These are phyloP conservation scores for Phytophthora syringae DNA, from an alignment of 352 stramenopile species.

Conservation along the genomic window DNA sequence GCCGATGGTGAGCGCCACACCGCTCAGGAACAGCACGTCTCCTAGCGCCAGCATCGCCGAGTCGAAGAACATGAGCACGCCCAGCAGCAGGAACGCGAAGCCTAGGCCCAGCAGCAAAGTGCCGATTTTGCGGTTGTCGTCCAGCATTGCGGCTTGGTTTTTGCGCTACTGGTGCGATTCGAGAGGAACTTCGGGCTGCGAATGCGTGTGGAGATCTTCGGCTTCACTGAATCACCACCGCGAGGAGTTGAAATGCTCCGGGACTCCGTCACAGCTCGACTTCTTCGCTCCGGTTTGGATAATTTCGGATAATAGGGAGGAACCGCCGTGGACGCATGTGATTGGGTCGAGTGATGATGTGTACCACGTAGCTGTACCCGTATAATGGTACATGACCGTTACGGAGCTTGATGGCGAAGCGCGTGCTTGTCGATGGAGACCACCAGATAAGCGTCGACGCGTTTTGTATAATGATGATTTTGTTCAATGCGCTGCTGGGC, in stretches of 20 bases:
- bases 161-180: neutral
- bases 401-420: neutral
- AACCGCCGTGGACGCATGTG: slow-evolving; percentile 20
- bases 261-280: slow-evolving; percentile 6
- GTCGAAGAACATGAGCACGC: slow-evolving; percentile 96
- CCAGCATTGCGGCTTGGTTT: slow-evolving; percentile 53
- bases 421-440: neutral
- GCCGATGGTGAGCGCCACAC: slow-evolving; percentile 94
- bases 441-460: slow-evolving; percentile 1
- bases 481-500: slow-evolving; percentile 38
- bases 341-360: slow-evolving; percentile 46
- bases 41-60: slow-evolving; percentile 93
- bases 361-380: too few species aligned
- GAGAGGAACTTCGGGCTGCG: neutral
- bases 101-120: slow-evolving; percentile 93
- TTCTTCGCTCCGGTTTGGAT: slow-evolving; percentile 5
- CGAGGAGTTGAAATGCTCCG: neutral
- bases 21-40: slow-evolving; percentile 94
- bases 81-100: slow-evolving; percentile 93
- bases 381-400: too few species aligned
- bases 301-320: slow-evolving; percentile 19
- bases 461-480: slow-evolving; percentile 32
- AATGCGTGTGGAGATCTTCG: neutral
- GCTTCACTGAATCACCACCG: neutral
- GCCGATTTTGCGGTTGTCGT: slow-evolving; percentile 97